Evolutionary conservation across 305 asterid genomes (phyloP), one percentile per base, ranked within the genome.

Genomic region (Salvia sclarea): DNA sequence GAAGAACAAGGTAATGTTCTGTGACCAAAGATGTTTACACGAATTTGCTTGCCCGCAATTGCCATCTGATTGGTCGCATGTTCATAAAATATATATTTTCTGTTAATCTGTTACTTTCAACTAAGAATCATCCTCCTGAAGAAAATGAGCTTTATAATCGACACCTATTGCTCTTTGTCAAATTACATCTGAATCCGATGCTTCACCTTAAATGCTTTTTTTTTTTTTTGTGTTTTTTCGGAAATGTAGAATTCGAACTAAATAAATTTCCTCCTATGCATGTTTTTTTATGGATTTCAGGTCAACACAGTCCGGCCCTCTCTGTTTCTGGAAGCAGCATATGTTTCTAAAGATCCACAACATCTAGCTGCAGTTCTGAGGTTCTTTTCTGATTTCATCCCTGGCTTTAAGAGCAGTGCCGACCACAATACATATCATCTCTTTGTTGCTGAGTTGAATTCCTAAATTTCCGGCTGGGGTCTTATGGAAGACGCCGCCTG

Each of bases 271-370:
- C 60, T 69, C 25, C 54, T 38, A 30, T 17, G 11, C 14, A 43
- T 21, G 43, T 43, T 21, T 33, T 60, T 50, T 67, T 61, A 18
- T 76, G 24, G 60, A 35, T 76, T 75, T 76, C 95, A 91, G 98
- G 99, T 94, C 61, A 83, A 75, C 73, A 91, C 93, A 6, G 88
- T 91, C n/a, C 85, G 69, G 43, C 96, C 98, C 38, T 79, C 98
- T 11, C 70, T 91, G 83, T 94, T 94, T 80, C 96, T 94, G 3
- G 96, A 91, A 79, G 89, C 99, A 56, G 96, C 96, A 44, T 74
- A 78, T 75, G 84, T 91, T 61, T 84, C 96, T 31, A 89, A 83
- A 69, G 92, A 94, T 69, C 81, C 92, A 12, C 96, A 86, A 70
- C 94, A 83, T 67, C 83, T 94, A 13, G 95, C 95, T 68, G 89